Base-by-base conservation (phyloP, 75 land plant genomes). In the Azolla pinnata region DNA sequence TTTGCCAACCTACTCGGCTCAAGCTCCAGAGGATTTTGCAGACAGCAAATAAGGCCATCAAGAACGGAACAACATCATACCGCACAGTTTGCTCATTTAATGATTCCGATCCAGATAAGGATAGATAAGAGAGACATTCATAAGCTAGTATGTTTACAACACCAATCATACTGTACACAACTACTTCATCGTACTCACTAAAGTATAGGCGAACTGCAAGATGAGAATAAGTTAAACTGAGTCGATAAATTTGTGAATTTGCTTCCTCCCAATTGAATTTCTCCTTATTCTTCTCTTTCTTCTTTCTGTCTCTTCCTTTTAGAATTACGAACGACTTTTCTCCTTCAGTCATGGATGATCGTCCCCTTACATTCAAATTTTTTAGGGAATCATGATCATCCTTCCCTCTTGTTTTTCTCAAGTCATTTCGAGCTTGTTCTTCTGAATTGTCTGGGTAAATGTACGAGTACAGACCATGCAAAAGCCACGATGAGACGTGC, bases 231-330 rank as follows among this genome's bases (percentile, higher is more conserved):
- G 56, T 70, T 32, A 87, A 73, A 23, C 58, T 68, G 31, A 87
- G 44, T 44, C 92, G 70, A 53, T 80, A 73, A 67, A 87, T 78
- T 76, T 87, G 87, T 16, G 92, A 83, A n/a, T 72, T 74, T 63
- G 52, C 47, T 33, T 83, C 88, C 52, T 83, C 84, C 61, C 82
- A 86, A 23, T 57, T 75, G 30, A 34, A 47, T 53, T 67, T 66
- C 3, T 79, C 75, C 47, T 66, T 76, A 12, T 53, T 16, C 29
- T 69, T 69, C 24, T 56, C 56, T 56, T 73, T 74, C n/a, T 33
- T 66, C 16, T 34, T 50, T 23, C 33, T 65, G 14, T 5, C 46
- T 12, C 67, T 58, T 7, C 56, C 24, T 62, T 62, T 17, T 33
- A 20, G 18, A 19, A n/a, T 17, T 24, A 18, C 16, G 18, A 0